Conservation (phyloP, 805 yeast species). For the Candida boleticola region DNA sequence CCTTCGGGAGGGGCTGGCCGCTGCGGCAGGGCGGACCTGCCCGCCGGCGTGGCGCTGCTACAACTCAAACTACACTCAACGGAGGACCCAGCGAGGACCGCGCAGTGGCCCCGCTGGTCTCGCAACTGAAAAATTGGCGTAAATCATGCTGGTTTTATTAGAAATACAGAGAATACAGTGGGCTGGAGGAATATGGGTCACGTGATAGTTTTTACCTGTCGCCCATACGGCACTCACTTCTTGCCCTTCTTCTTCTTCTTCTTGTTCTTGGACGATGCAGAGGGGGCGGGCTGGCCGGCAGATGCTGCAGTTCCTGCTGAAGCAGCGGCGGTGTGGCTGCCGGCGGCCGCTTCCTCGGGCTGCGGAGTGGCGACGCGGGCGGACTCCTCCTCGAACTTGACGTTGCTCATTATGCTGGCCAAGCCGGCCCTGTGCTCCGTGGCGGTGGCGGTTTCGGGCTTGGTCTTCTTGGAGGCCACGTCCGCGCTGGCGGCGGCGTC, state of each 20-base stretch:
- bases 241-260: constrained; percentile 33
- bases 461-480: constrained; percentile 7
- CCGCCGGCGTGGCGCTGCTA: no score
- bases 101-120: no score
- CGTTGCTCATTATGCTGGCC: constrained; percentile 41
- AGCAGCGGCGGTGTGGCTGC: constrained; percentile 8
- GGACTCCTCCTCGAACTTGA: constrained; percentile 24
- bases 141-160: no score
- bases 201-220: no score
- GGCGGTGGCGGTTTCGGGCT: constrained; percentile 3
- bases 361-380: constrained; percentile 8
- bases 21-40: no score
- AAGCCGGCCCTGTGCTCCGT: constrained; percentile 28
- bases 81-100: no score
- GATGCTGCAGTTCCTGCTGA: constrained; percentile 9
- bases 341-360: constrained; percentile 8
- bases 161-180: no score
- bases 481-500: constrained; percentile 11
- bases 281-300: constrained; percentile 3
- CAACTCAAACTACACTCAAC: no score
- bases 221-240: constrained; percentile 16
- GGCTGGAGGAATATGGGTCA: no score
- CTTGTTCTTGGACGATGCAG: constrained; percentile 14
- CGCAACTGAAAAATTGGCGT: no score
- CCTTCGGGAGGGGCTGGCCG: no score